Evolutionary conservation across 2,329 filamentous ascomycete species (phyloP), one percentile per base, ranked within the genome.

Genomic region (Paracorniculantispora psalliotae): DNA sequence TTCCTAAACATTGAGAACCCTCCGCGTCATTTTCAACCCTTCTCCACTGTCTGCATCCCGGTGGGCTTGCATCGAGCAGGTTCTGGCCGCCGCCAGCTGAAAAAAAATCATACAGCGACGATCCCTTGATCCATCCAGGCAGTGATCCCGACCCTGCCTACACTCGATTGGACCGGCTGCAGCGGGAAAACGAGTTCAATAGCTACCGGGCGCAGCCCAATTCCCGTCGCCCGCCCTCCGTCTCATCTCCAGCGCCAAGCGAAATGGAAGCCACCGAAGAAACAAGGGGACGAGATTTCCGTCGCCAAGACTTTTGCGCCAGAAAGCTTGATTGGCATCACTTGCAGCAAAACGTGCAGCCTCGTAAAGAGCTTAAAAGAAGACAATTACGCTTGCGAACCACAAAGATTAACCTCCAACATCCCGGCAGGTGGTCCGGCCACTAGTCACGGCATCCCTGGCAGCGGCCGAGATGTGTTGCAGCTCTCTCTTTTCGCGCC

Each of bases 251-350:
- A 35, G 23, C 44, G 54, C 54, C 54, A 57, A 57, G 54, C 28
- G 19, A 57, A 23, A 49, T 57, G 43, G 44, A 57, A 57, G 54
- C 44, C 23, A 21, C 54, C 54, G 33, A 30, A 39, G 54, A 35
- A 57, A 10, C 26, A 17, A 26, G 21, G 41, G 19, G n/a, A n/a
- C n/a, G n/a, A n/a, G 41, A 48, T 41, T 57, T 21, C 54, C 54
- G 44, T 49, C 44, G 54, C 54, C 54, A 57, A 57, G 54, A 19
- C 53, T 28, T n/a, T n/a, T n/a, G n/a, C n/a, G n/a, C 17, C 33
- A 7, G 21, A 43, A n/a, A 9, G 8, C 17, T 43, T 9, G 39
- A 43, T 43, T 5, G 12, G 3, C 41, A 37, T 37, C 12, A 15
- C 28, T 35, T 28, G 52, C 43, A 55, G n/a, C 23, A 35, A 33